phyloP scores from a whole-genome alignment of 345 rosid genomes.

The Cardamine resedifolia region DNA sequence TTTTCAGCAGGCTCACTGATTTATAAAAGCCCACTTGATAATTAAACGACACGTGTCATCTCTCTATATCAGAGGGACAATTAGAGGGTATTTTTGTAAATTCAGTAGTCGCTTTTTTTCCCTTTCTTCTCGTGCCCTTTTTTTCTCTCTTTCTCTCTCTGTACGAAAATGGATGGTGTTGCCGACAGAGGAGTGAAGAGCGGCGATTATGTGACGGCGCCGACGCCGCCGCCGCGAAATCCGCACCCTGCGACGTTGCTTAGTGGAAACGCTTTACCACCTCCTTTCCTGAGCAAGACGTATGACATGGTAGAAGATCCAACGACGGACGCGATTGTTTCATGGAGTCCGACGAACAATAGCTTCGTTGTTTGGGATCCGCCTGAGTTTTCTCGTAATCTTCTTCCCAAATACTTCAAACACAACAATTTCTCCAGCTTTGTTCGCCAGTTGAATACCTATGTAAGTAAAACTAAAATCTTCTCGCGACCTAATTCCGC shows the following conservation, averaged over 20 bases:
- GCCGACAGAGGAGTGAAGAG: constrained; percentile 10
- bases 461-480: constrained; percentile 40
- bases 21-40: not conserved
- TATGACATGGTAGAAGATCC: constrained; percentile 95
- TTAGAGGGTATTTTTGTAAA: constrained; percentile 5
- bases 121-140: not conserved
- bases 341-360: constrained; percentile 78
- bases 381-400: constrained; percentile 78
- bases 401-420: constrained; percentile 83
- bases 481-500: not conserved
- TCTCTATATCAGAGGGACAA: not conserved
- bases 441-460: constrained; percentile 87
- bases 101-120: not conserved
- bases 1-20: not conserved
- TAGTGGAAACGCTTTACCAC: constrained; percentile 51
- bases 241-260: constrained; percentile 51
- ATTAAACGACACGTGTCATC: not conserved
- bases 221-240: constrained; percentile 18
- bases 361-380: constrained; percentile 91
- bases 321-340: constrained; percentile 65
- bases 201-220: constrained; percentile 37
- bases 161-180: constrained; percentile 20
- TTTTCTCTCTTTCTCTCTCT: not conserved
- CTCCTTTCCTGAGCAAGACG: constrained; percentile 88
- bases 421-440: constrained; percentile 94